Evolutionary conservation across 306 rosid species (phyloP).

Genomic region (Casuarina equisetifolia): DNA sequence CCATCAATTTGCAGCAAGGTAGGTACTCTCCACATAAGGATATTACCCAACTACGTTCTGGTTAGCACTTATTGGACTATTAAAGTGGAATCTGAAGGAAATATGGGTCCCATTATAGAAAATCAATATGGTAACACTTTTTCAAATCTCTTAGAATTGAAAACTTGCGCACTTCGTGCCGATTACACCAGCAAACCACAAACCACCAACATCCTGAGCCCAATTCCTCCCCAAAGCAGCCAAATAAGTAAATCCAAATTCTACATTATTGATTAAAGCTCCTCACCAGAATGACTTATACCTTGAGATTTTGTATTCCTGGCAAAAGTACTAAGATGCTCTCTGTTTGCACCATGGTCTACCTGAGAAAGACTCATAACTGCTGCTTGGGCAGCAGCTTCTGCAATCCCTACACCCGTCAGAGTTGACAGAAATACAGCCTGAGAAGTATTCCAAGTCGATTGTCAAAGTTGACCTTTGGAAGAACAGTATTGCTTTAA

Average conservation of each 20-base stretch:
- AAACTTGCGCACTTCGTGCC: background rate
- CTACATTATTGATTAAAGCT: background rate
- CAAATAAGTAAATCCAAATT: background rate
- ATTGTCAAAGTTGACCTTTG: background rate
- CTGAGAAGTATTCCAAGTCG: slow-evolving; percentile 41
- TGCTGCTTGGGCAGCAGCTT: slow-evolving; percentile 85
- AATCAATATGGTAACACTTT: slow-evolving; percentile 8
- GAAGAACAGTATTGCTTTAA: background rate
- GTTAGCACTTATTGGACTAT: background rate
- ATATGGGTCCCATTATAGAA: background rate
- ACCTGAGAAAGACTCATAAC: slow-evolving; percentile 53
- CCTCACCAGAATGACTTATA: slow-evolving; percentile 25
- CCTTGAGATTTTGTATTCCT: slow-evolving; percentile 44
- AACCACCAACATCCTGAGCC: background rate
- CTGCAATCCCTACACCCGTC: slow-evolving; percentile 69
- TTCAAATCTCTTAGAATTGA: slow-evolving; percentile 13
- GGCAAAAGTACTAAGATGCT: slow-evolving; percentile 31
- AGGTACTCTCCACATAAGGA: background rate
- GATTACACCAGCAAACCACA: background rate
- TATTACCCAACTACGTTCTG: background rate
- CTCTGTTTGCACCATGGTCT: slow-evolving; percentile 41
- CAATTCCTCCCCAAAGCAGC: background rate
- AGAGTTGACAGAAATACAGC: slow-evolving; percentile 89
- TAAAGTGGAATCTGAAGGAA: background rate
- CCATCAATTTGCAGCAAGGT: slow-evolving; percentile 22